phyloP scores from a whole-genome alignment of 2,329 filamentous ascomycete genomes.

The Macrophomina pseudophaseolina region DNA sequence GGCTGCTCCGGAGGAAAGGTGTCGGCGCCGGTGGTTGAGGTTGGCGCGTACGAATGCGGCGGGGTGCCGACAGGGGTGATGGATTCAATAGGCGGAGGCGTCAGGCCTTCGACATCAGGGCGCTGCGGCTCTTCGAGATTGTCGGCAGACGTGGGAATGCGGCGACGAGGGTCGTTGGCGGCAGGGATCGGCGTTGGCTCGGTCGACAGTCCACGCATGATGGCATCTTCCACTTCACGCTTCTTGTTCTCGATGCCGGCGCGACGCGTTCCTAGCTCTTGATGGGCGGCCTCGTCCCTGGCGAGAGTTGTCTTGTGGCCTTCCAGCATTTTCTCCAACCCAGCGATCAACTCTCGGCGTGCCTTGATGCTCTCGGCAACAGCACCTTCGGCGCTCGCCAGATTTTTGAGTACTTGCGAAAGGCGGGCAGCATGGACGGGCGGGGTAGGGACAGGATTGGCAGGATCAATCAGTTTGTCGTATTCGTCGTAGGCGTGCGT shows the following conservation, averaged over 20 bases:
- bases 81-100: slow-evolving; percentile 71
- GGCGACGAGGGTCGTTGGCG: slow-evolving; percentile 31
- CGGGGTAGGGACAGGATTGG: slow-evolving; percentile 72
- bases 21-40: slow-evolving; percentile 49
- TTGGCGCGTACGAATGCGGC: slow-evolving; percentile 38
- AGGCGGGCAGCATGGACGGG: slow-evolving; percentile 92
- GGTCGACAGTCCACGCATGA: slow-evolving; percentile 80
- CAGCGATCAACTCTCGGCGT: slow-evolving; percentile 75
- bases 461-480: slow-evolving; percentile 77
- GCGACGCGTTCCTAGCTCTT: slow-evolving; percentile 70
- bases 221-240: slow-evolving; percentile 85
- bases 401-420: slow-evolving; percentile 84
- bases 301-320: slow-evolving; percentile 72
- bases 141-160: slow-evolving; percentile 16
- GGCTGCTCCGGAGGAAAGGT: slow-evolving; percentile 20
- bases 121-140: slow-evolving; percentile 65
- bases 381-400: slow-evolving; percentile 86
- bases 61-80: slow-evolving; percentile 59
- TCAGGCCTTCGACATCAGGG: slow-evolving; percentile 84
- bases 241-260: slow-evolving; percentile 79
- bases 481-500: slow-evolving; percentile 80
- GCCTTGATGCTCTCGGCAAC: slow-evolving; percentile 90
- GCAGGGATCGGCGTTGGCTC: slow-evolving; percentile 54
- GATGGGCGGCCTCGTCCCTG: slow-evolving; percentile 70
- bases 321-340: slow-evolving; percentile 80